Evolutionary conservation across 768 basidiomycete genomes (phyloP), one percentile per base, ranked within the genome.

Genomic region (Tephrocybe rancida): DNA sequence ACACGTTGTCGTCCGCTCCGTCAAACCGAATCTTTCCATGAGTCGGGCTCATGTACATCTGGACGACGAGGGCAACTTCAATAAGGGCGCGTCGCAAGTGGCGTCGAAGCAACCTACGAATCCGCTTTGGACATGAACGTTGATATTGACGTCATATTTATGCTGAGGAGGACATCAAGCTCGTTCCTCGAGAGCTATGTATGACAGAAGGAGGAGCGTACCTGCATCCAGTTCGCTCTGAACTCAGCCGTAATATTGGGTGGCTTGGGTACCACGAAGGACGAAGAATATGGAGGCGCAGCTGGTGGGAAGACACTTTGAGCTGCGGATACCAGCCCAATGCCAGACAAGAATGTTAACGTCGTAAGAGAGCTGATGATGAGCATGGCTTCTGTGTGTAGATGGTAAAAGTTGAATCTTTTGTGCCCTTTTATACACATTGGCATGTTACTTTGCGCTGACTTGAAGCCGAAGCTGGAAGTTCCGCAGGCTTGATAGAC

Each of bases 11-110:
- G 22, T 50, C 54, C 10, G 66, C 64, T 3, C 56, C 64, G 34
- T 69, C 67, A 18, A 60, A 62, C 18, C 67, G 62, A 14, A 65
- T 55, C 49, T 66, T 66, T 41, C 58, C 42, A 32, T 63, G 60
- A 27, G 50, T 63, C 7, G 64, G 67, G 54, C 67, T 69, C 27
- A 69, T 44, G 25, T 68, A 69, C 22, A 69, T 61, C 65, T 64
- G 22, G 18, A 10, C 55, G 19, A 13, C 5, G 39, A 38, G 16
- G n/a, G n/a, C n/a, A n/a, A n/a, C n/a, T n/a, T n/a, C n/a, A n/a
- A n/a, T n/a, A n/a, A n/a, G n/a, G n/a, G n/a, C n/a, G n/a, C n/a
- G n/a, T n/a, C n/a, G n/a, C n/a, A n/a, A n/a, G n/a, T n/a, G n/a
- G n/a, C n/a, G n/a, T n/a, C n/a, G 18, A 11, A 35, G 44, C 14